Percentiles rank a stretch among this genome's conserved stretches.
phyloP scores from a whole-genome alignment of 2,329 filamentous ascomycete species.

The Ophiostoma sp. region DNA sequence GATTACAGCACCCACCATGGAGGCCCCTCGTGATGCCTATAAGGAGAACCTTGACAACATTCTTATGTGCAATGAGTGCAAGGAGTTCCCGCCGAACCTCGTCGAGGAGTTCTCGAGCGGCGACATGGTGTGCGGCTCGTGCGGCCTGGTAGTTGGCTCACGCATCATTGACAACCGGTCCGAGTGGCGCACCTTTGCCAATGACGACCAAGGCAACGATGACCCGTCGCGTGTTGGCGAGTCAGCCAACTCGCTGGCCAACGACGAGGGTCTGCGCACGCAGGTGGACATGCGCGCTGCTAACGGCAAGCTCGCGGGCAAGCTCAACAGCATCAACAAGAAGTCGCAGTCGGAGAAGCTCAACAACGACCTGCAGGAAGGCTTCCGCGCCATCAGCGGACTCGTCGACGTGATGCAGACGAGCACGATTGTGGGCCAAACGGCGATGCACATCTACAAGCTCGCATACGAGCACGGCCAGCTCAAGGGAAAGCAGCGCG shows the following conservation, averaged over 20 bases:
- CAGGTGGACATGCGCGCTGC: constrained; percentile 29
- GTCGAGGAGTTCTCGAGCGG: constrained; percentile 88
- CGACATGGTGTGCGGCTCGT: constrained; percentile 88
- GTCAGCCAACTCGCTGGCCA: constrained; percentile 69
- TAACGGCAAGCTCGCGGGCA: constrained; percentile 28
- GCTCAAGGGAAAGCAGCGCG: constrained; percentile 92
- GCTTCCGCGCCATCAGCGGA: constrained; percentile 78
- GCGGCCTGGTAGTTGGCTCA: constrained; percentile 83
- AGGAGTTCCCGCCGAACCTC: constrained; percentile 83
- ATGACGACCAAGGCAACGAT: constrained; percentile 93
- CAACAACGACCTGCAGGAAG: constrained; percentile 55
- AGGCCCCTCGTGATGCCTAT: constrained; percentile 41
- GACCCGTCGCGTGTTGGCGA: constrained; percentile 98
- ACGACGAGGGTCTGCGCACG: constrained; percentile 28
- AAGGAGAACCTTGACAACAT: constrained; percentile 79
- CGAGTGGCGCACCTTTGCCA: constrained; percentile 98
- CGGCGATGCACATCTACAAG: constrained; percentile 93
- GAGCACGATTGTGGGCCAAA: constrained; percentile 74
- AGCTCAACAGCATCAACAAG: constrained; percentile 31
- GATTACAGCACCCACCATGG: constrained; percentile 12
- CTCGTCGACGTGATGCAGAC: constrained; percentile 82
- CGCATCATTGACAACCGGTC: constrained; percentile 92
- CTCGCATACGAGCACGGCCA: constrained; percentile 85
- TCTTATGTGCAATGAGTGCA: constrained; percentile 85
- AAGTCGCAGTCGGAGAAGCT: constrained; percentile 30